These are phyloP conservation scores for Fusarium siculi DNA, from an alignment of 2,329 filamentous ascomycete species.

Conservation along the genomic window DNA sequence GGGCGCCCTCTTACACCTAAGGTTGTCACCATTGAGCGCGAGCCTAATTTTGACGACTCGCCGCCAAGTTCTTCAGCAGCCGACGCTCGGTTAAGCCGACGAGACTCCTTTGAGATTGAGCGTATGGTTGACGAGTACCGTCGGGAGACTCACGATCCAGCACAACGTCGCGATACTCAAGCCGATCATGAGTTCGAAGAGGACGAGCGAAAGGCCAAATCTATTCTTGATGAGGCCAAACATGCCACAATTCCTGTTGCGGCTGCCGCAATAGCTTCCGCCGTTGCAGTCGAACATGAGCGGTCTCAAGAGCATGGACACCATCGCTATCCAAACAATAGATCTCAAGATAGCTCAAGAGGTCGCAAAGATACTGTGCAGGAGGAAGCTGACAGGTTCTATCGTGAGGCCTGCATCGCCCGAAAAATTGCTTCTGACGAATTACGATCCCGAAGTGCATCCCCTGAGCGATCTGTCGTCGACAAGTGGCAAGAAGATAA, in stretches of 20 bases:
- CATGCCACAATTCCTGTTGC: constrained; percentile 61
- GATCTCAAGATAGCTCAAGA: constrained; percentile 48
- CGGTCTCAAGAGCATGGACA: constrained; percentile 48
- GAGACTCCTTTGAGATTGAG: constrained; percentile 60
- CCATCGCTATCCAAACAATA: constrained; percentile 48
- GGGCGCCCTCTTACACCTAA: constrained; percentile 59
- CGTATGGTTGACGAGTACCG: constrained; percentile 47
- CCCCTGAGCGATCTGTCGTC: constrained; percentile 64
- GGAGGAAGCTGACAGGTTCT: constrained; percentile 67
- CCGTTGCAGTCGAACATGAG: constrained; percentile 56
- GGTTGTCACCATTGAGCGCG: constrained; percentile 64
- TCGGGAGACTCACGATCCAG: constrained; percentile 32
- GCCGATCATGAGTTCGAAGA: constrained; percentile 46
- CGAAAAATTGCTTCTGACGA: constrained; percentile 65
- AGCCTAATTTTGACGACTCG: constrained; percentile 59
- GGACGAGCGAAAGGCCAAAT: constrained; percentile 57
- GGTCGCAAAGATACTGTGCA: constrained; percentile 58
- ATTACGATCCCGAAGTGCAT: constrained; percentile 62
- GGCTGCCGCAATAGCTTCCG: constrained; percentile 59
- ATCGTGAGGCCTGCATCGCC: constrained; percentile 65
- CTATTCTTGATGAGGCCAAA: constrained; percentile 58
- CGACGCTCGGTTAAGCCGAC: constrained; percentile 58
- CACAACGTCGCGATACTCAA: constrained; percentile 35
- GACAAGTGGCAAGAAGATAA: constrained; percentile 61
- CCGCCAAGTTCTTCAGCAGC: constrained; percentile 43